Conservation (phyloP, 441 rosid genomes). For the Bruguiera hainesii region DNA sequence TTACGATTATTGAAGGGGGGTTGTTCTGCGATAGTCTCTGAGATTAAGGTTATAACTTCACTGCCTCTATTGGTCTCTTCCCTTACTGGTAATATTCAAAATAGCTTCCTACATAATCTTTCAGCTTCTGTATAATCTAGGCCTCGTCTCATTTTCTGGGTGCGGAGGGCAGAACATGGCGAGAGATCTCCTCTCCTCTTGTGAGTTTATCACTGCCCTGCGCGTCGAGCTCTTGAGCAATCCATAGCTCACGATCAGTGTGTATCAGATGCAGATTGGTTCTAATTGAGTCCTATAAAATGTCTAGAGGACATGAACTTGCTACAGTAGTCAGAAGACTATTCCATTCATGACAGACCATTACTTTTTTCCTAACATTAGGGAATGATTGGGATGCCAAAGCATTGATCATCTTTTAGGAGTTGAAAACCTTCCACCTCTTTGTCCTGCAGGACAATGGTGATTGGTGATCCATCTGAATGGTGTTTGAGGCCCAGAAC, state of each 20-base stretch:
- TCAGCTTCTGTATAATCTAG: constrained; percentile 32
- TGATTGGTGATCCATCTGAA: constrained; percentile 55
- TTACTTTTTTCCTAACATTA: no score
- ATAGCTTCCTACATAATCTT: constrained; percentile 20
- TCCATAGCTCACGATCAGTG: constrained; percentile 60
- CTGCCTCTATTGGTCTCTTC: constrained; percentile 14
- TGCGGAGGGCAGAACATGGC: no score
- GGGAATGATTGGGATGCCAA: constrained; percentile 44
- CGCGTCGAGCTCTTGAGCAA: constrained; percentile 51
- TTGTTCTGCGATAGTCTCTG: no score
- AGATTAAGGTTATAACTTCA: background rate
- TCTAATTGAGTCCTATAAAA: background rate
- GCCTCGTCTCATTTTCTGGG: constrained; percentile 22
- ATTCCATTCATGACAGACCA: no score
- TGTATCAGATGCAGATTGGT: background rate
- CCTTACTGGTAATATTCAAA: constrained; percentile 27
- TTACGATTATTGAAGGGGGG: no score
- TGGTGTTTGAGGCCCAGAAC: constrained; percentile 58
- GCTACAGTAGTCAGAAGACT: no score
- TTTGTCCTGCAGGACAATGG: constrained; percentile 56
- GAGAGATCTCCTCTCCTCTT: no score
- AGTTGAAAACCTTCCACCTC: constrained; percentile 68
- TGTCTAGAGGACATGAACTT: background rate
- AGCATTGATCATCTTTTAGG: constrained; percentile 49
- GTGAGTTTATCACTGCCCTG: constrained; percentile 34